Conservation (phyloP, 176 grass and related monocot species). For the Otatea glauca region DNA sequence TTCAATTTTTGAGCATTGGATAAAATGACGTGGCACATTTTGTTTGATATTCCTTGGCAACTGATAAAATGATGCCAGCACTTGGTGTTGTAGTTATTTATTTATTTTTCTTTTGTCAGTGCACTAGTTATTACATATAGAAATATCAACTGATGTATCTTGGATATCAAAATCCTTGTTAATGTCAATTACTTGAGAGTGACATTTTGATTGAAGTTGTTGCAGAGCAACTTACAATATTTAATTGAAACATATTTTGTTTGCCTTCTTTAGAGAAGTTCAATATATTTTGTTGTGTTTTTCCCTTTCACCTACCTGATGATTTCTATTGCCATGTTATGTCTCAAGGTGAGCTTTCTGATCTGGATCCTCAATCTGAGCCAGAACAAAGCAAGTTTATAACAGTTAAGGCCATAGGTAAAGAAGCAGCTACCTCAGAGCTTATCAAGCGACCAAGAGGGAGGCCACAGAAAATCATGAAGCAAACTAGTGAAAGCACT, state of each 20-base stretch:
- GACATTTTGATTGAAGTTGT: too few species aligned
- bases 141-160: too few species aligned
- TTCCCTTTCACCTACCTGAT: neutral
- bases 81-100: too few species aligned
- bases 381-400: neutral
- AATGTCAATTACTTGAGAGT: too few species aligned
- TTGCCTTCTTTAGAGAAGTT: neutral
- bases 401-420: neutral
- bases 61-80: too few species aligned
- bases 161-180: too few species aligned
- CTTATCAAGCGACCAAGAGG: neutral
- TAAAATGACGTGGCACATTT: too few species aligned
- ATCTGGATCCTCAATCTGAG: neutral
- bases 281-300: neutral
- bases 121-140: too few species aligned
- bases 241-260: neutral
- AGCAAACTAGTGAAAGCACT: neutral
- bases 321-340: neutral
- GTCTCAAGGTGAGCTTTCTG: neutral
- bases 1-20: too few species aligned
- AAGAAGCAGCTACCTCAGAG: slow-evolving; percentile 6
- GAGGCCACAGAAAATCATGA: neutral
- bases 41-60: too few species aligned
- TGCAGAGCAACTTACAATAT: too few species aligned
- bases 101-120: too few species aligned